phyloP scores from a whole-genome alignment of 2,329 filamentous ascomycete species.

The Claviceps cyperi region DNA sequence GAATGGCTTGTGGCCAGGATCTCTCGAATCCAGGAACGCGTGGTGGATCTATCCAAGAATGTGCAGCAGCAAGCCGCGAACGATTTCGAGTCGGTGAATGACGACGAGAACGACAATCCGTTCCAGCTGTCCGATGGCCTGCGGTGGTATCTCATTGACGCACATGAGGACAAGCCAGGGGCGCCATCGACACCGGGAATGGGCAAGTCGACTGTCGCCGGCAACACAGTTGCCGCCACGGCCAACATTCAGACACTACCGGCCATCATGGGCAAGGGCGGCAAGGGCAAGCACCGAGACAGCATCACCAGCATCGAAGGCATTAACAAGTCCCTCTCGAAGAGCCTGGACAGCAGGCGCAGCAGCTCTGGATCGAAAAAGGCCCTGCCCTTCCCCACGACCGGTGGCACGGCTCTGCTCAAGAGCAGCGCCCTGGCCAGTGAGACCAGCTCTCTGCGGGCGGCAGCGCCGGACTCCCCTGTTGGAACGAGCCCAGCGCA shows the following conservation, averaged over 20 bases:
- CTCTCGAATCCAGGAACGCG: constrained; percentile 75
- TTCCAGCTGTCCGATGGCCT: constrained; percentile 92
- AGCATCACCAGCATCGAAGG: constrained; percentile 49
- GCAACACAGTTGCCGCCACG: constrained; percentile 73
- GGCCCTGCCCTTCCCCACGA: constrained; percentile 41
- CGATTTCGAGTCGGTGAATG: constrained; percentile 36
- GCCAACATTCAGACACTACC: constrained; percentile 50
- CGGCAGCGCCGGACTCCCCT: constrained; percentile 28
- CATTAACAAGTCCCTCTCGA: constrained; percentile 65
- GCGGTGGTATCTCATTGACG: constrained; percentile 92
- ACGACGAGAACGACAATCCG: constrained; percentile 82
- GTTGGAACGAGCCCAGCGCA: constrained; percentile 27
- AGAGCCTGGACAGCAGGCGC: constrained; percentile 79
- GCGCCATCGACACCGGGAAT: constrained; percentile 86
- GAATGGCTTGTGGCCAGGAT: constrained; percentile 89
- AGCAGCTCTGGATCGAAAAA: constrained; percentile 80
- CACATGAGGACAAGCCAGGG: constrained; percentile 78
- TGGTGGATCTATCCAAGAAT: constrained; percentile 81
- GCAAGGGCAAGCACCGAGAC: constrained; percentile 25
- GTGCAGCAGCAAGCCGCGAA: constrained; percentile 31
- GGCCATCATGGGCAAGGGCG: constrained; percentile 24
- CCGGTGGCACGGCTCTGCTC: constrained; percentile 24
- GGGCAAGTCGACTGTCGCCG: constrained; percentile 81
- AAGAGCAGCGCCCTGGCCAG: constrained; percentile 40
- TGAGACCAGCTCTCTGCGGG: constrained; percentile 44